Conservation (phyloP, 1,139 yeast genomes). For the Yamadazyma taylorii region DNA sequence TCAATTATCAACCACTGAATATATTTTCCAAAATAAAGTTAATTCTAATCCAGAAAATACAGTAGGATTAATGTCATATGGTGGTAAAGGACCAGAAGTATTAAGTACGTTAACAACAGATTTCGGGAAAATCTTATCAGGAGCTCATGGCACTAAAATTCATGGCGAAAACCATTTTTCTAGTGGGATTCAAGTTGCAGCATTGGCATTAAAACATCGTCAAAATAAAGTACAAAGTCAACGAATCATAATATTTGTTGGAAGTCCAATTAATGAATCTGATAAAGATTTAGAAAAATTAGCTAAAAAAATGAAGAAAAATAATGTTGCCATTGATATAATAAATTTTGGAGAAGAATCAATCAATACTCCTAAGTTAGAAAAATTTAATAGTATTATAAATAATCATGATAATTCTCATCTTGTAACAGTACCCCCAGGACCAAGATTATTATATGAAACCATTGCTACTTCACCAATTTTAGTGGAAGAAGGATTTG, state of each 20-base stretch:
- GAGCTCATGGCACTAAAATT: constrained; percentile 79
- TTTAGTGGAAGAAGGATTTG: constrained; percentile 55
- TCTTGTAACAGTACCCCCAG: constrained; percentile 85
- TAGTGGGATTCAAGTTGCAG: constrained; percentile 95
- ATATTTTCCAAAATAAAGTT: constrained; percentile 82
- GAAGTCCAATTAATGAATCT: constrained; percentile 75
- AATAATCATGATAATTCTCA: constrained; percentile 78
- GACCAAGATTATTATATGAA: constrained; percentile 78
- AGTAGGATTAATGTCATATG: constrained; percentile 86
- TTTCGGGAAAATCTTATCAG: constrained; percentile 84
- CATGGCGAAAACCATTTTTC: constrained; percentile 68
- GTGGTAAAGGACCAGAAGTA: constrained; percentile 84
- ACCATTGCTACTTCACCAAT: constrained; percentile 70
- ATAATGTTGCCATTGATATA: constrained; percentile 85
- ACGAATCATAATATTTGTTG: constrained; percentile 86
- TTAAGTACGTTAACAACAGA: constrained; percentile 86
- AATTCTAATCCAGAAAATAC: constrained; percentile 92
- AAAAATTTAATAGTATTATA: constrained; percentile 74
- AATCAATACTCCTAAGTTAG: constrained; percentile 74
- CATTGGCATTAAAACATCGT: constrained; percentile 92
- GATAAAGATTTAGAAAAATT: constrained; percentile 76
- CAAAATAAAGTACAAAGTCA: constrained; percentile 92
- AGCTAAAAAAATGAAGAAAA: constrained; percentile 93
- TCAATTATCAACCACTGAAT: constrained; percentile 88
- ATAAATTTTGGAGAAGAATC: constrained; percentile 91